A percentile compares a stretch with the other conserved stretches of the same genome.
Evolutionary conservation across 345 rosid genomes (phyloP).

Genomic region (Brassica rapa): DNA sequence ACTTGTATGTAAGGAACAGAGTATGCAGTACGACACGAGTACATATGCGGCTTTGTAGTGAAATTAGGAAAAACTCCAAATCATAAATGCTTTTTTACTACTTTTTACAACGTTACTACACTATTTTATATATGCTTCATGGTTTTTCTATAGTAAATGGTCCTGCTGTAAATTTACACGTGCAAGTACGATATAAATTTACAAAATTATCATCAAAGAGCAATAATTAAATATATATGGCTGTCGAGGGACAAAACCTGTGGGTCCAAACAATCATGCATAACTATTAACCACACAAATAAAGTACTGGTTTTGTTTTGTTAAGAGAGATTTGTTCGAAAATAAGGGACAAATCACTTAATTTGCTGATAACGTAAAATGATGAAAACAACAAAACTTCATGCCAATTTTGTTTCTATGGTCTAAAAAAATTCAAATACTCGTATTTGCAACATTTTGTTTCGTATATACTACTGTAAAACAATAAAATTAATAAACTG

Average conservation of each 20-base stretch:
- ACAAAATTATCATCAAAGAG: constrained; percentile 37
- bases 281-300: constrained; percentile 4
- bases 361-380: not conserved
- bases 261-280: constrained; percentile 44
- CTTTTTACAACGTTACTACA: constrained; percentile 16
- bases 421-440: not conserved
- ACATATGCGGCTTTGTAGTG: constrained; percentile 39
- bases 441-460: too few relatives aligned
- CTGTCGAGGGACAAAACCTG: constrained; percentile 42
- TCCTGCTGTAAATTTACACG: constrained; percentile 40
- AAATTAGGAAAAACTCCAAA: constrained; percentile 43
- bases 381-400: not conserved
- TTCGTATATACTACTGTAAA: too few relatives aligned
- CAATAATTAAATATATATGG: constrained; percentile 37
- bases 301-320: constrained; percentile 12
- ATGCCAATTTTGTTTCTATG: not conserved
- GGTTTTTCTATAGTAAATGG: not conserved
- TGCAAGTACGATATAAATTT: constrained; percentile 40
- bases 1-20: constrained; percentile 39
- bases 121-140: not conserved
- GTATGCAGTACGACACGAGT: constrained; percentile 39
- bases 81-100: constrained; percentile 35
- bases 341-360: constrained; percentile 26
- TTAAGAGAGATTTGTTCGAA: constrained; percentile 25
- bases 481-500: too few relatives aligned